phyloP scores from a whole-genome alignment of 495 filamentous ascomycete species.

The Baudoinia panamericana region DNA sequence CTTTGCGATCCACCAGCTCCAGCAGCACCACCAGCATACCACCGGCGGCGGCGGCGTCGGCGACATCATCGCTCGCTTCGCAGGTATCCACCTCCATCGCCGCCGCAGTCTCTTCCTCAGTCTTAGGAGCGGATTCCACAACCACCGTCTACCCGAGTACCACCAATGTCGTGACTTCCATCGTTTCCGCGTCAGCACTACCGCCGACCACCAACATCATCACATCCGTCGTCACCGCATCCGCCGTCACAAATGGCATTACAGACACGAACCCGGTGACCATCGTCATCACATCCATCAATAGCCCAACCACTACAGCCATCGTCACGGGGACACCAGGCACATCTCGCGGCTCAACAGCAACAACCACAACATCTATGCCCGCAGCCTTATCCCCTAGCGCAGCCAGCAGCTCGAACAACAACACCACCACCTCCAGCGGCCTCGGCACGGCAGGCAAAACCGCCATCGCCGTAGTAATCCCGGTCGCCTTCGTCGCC shows the following conservation, averaged over 20 bases:
- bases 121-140: slow-evolving; percentile 4
- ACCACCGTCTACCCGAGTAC: slow-evolving; percentile 9
- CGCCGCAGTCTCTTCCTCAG: not conserved
- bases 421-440: not conserved
- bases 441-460: slow-evolving; percentile 50
- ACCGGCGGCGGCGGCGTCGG: not conserved
- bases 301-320: slow-evolving; percentile 4
- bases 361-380: slow-evolving; percentile 12
- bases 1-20: not conserved
- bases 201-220: slow-evolving; percentile 26
- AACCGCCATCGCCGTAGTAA: slow-evolving; percentile 85
- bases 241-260: slow-evolving; percentile 15
- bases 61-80: slow-evolving; percentile 5
- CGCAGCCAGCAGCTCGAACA: slow-evolving; percentile 1
- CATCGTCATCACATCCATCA: slow-evolving; percentile 9
- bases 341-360: slow-evolving; percentile 1
- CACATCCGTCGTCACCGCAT: slow-evolving; percentile 25
- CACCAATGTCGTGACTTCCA: slow-evolving; percentile 19
- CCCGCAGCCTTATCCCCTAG: slow-evolving; percentile 13
- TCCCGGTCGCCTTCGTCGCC: slow-evolving; percentile 82
- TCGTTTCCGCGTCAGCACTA: slow-evolving; percentile 18
- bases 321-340: slow-evolving; percentile 1
- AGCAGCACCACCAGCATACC: slow-evolving; percentile 1
- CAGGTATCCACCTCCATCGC: slow-evolving; percentile 6
- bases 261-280: slow-evolving; percentile 15